phyloP scores from a whole-genome alignment of 164 flowering plant species.

The Vitis rupestris region DNA sequence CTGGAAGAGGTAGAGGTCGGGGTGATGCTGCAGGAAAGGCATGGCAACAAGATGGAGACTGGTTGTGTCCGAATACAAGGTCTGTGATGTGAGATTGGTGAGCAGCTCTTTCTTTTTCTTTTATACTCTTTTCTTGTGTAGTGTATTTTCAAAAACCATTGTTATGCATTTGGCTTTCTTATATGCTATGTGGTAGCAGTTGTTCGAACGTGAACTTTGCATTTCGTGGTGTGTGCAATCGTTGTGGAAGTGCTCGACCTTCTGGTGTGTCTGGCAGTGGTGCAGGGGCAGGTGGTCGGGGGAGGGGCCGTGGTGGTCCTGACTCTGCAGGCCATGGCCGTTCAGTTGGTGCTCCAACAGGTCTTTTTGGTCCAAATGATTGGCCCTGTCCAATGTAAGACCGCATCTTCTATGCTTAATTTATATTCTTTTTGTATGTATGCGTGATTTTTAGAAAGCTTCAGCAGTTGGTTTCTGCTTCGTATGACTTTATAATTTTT shows the following conservation, averaged over 20 bases:
- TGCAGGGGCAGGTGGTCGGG: conserved; percentile 71
- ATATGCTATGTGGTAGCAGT: conserved; percentile 48
- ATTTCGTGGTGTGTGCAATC: conserved; percentile 96
- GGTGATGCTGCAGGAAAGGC: conserved; percentile 76
- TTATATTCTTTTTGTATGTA: neutral
- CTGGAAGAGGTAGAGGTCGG: conserved; percentile 72
- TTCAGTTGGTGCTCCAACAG: conserved; percentile 59
- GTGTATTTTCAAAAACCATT: neutral
- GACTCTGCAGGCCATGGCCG: conserved; percentile 55
- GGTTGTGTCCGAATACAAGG: conserved; percentile 99
- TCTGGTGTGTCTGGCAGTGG: conserved; percentile 72
- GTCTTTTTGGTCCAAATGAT: conserved; percentile 99
- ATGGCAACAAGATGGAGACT: conserved; percentile 99
- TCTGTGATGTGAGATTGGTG: conserved; percentile 99
- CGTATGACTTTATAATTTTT: too few species aligned
- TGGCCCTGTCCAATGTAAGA: conserved; percentile 99
- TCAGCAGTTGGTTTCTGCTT: neutral
- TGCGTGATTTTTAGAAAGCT: neutral
- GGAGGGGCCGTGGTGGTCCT: conserved; percentile 73
- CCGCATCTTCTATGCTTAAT: neutral
- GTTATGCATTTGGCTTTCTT: conserved; percentile 16
- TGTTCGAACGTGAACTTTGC: conserved; percentile 97
- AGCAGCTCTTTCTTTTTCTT: conserved; percentile 88
- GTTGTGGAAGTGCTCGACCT: conserved; percentile 97
- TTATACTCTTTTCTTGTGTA: neutral